A percentile compares a stretch with the other conserved stretches of the same genome.
Evolutionary conservation across 495 filamentous ascomycete genomes (phyloP).

Genomic region (Penicillium antarcticum): DNA sequence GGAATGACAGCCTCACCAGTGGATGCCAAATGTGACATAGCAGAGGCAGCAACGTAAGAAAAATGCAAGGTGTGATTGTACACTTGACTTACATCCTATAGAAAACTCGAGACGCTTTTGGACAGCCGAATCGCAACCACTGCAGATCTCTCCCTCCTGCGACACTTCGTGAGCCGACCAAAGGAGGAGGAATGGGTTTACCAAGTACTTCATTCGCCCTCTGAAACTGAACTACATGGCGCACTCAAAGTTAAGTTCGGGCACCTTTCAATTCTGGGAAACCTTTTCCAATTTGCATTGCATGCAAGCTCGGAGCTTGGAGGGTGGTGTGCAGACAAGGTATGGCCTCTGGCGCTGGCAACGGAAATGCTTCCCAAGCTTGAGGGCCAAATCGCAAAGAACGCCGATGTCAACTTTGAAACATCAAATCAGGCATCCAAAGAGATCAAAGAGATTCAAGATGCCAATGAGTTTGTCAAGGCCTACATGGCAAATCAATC

Average conservation of each 20-base stretch:
- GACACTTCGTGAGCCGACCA: conserved; percentile 56
- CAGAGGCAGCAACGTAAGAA: conserved; percentile 59
- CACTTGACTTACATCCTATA: conserved; percentile 20
- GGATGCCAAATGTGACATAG: conserved; percentile 72
- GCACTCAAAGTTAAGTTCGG: conserved; percentile 55
- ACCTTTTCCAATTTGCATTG: conserved; percentile 55
- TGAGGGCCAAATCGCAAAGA: conserved; percentile 52
- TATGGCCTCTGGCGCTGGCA: conserved; percentile 70
- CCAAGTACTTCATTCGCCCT: conserved; percentile 41
- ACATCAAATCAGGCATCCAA: conserved; percentile 40
- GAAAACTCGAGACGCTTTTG: conserved; percentile 73
- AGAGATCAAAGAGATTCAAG: conserved; percentile 52
- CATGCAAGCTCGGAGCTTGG: conserved; percentile 68
- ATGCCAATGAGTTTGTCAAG: conserved; percentile 57
- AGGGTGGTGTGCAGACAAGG: conserved; percentile 79
- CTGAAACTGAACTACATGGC: conserved; percentile 62
- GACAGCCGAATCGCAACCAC: conserved; percentile 82
- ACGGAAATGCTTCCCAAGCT: conserved; percentile 64
- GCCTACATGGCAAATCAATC: conserved; percentile 47
- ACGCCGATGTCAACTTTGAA: conserved; percentile 19
- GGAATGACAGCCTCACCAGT: conserved; percentile 98
- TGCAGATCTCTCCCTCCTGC: conserved; percentile 59
- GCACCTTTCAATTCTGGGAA: conserved; percentile 53
- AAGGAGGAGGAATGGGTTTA: conserved; percentile 62
- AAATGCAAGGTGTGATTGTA: neutral